phyloP scores from a whole-genome alignment of 1,284 basidiomycete species.

The Trametes hirsuta region DNA sequence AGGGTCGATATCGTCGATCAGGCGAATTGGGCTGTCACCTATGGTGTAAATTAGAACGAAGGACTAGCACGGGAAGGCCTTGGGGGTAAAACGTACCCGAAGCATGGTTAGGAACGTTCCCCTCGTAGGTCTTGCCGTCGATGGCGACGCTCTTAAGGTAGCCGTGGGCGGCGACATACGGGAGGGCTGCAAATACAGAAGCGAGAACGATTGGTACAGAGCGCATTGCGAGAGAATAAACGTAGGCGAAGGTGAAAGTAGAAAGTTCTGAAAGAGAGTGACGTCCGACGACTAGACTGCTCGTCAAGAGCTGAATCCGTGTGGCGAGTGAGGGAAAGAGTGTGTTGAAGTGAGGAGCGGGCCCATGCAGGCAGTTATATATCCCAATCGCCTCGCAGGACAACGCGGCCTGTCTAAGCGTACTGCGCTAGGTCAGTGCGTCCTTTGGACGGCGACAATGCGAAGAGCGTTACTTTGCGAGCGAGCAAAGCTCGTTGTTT shows the following conservation, averaged over 20 bases:
- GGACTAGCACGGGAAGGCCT: too few relatives aligned
- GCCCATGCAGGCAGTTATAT: not conserved
- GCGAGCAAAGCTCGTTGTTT: not conserved
- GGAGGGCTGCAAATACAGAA: constrained; percentile 16
- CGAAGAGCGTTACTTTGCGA: not conserved
- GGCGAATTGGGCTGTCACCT: constrained; percentile 57
- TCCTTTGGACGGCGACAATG: not conserved
- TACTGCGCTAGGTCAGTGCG: not conserved
- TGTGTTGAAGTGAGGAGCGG: not conserved
- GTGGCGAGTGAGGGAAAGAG: not conserved
- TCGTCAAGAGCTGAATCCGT: constrained; percentile 15
- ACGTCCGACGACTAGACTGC: constrained; percentile 6
- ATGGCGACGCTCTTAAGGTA: constrained; percentile 26
- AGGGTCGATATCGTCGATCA: constrained; percentile 56
- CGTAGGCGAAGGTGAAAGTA: not conserved
- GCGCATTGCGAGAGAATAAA: constrained; percentile 7
- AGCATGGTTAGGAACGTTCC: constrained; percentile 35
- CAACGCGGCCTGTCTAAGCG: not conserved
- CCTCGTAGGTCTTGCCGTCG: constrained; percentile 28
- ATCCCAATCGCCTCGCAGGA: not conserved
- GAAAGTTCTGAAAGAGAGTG: not conserved
- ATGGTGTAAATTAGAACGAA: not conserved
- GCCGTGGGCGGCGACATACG: constrained; percentile 25
- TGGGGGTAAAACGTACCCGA: constrained; percentile 10
- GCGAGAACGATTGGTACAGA: constrained; percentile 17